Percentiles rank a stretch among this genome's conserved stretches.
These are phyloP conservation scores for Ophiobolus disseminans DNA, from an alignment of 2,329 filamentous ascomycete genomes.

Conservation along the genomic window DNA sequence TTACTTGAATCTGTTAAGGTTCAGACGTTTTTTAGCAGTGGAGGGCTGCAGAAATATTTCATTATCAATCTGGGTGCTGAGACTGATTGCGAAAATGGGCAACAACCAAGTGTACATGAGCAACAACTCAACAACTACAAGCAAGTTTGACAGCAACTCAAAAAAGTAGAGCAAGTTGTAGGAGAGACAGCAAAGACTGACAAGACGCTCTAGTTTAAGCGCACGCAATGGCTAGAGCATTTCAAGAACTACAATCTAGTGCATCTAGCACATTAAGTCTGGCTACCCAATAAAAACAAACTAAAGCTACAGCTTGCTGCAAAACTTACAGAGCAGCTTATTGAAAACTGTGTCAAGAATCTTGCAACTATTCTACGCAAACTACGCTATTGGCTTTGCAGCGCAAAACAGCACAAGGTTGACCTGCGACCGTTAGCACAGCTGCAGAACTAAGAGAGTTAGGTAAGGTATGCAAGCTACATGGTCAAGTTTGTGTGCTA, in stretches of 20 bases:
- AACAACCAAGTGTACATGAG: not conserved
- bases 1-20: constrained; percentile 9
- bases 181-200: constrained; percentile 9
- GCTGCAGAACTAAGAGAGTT: constrained; percentile 20
- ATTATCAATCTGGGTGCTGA: constrained; percentile 10
- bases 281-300: not conserved
- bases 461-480: constrained; percentile 15
- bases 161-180: constrained; percentile 1
- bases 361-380: constrained; percentile 10
- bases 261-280: constrained; percentile 11
- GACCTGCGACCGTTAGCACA: constrained; percentile 3
- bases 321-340: constrained; percentile 5
- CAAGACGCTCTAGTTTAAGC: constrained; percentile 13
- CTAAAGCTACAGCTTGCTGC: constrained; percentile 4
- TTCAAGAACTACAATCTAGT: not conserved
- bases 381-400: constrained; percentile 9
- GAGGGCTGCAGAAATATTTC: constrained; percentile 9
- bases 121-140: not conserved
- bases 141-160: not conserved
- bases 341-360: constrained; percentile 5
- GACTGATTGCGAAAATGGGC: constrained; percentile 1
- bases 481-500: constrained; percentile 15
- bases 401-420: constrained; percentile 3
- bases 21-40: constrained; percentile 7
- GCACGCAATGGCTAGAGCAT: constrained; percentile 2